Conservation (phyloP, 202 grass and related monocot genomes). For the Eragrostis tef region DNA sequence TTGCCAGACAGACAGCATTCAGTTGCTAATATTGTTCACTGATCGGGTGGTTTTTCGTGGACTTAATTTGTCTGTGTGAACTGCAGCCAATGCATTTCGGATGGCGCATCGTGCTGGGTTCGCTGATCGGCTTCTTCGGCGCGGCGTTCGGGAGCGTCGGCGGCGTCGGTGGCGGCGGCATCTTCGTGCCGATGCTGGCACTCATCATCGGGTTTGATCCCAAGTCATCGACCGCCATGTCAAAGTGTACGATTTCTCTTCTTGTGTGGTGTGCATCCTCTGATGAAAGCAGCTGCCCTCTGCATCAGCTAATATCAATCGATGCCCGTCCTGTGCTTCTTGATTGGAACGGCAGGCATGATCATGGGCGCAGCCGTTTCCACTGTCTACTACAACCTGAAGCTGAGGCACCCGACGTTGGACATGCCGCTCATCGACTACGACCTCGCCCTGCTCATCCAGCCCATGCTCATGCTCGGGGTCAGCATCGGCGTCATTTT, state of each 20-base stretch:
- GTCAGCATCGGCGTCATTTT: slow-evolving; percentile 78
- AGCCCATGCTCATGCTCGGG: slow-evolving; percentile 89
- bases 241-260: slow-evolving; percentile 63
- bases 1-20: too few relatives aligned
- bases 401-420: slow-evolving; percentile 69
- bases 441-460: slow-evolving; percentile 75
- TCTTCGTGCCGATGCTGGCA: slow-evolving; percentile 84
- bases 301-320: background rate
- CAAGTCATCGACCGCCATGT: slow-evolving; percentile 79
- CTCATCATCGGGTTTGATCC: slow-evolving; percentile 84
- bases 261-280: slow-evolving; percentile 10
- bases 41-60: background rate
- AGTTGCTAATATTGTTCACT: background rate
- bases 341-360: slow-evolving; percentile 60
- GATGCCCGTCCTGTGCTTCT: too few relatives aligned
- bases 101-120: slow-evolving; percentile 69
- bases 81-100: slow-evolving; percentile 62
- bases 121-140: slow-evolving; percentile 73
- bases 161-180: slow-evolving; percentile 73
- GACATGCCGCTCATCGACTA: slow-evolving; percentile 84
- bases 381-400: slow-evolving; percentile 81
- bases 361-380: slow-evolving; percentile 78
- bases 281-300: slow-evolving; percentile 37
- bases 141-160: slow-evolving; percentile 85
- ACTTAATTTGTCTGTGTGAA: background rate